Conservation (phyloP, 768 basidiomycete genomes). For the Tricholoma saponaceum region DNA sequence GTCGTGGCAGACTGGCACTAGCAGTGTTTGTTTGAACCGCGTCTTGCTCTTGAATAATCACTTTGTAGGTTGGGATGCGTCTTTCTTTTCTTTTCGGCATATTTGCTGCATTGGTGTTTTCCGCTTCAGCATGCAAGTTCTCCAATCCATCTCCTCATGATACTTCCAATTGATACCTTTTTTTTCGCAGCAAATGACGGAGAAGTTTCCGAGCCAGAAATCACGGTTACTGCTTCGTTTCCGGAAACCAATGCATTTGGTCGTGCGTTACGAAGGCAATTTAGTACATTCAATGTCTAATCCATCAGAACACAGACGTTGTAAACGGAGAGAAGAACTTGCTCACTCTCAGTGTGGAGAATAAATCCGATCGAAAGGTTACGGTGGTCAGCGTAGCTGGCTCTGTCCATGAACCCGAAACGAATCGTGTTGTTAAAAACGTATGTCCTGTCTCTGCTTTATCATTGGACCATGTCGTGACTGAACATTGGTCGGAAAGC, state of each 20-base stretch:
- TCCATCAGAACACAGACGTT: slow-evolving; percentile 48
- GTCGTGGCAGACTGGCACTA: background rate
- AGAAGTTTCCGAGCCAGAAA: slow-evolving; percentile 46
- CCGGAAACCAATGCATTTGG: slow-evolving; percentile 72
- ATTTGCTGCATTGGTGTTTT: slow-evolving; percentile 11
- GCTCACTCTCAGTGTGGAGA: slow-evolving; percentile 63
- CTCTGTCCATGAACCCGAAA: slow-evolving; percentile 63
- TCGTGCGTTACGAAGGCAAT: slow-evolving; percentile 44
- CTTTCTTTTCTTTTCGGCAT: slow-evolving; percentile 10
- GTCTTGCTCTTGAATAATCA: background rate
- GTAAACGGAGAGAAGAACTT: slow-evolving; percentile 82
- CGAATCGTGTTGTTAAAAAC: slow-evolving; percentile 65
- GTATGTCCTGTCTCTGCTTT: slow-evolving; percentile 33
- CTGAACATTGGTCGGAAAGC: slow-evolving; percentile 33
- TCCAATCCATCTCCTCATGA: slow-evolving; percentile 3
- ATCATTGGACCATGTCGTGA: background rate
- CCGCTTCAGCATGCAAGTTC: slow-evolving; percentile 15
- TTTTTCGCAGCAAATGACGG: slow-evolving; percentile 19
- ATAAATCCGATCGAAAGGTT: slow-evolving; percentile 69
- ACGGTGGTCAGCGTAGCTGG: slow-evolving; percentile 64
- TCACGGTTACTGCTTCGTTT: slow-evolving; percentile 53
- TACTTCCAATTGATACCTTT: background rate
- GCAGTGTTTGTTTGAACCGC: background rate
- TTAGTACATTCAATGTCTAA: slow-evolving; percentile 6
- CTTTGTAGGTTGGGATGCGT: slow-evolving; percentile 15